phyloP scores from a whole-genome alignment of 2,329 filamentous ascomycete genomes.

The Verticillium dahliae region DNA sequence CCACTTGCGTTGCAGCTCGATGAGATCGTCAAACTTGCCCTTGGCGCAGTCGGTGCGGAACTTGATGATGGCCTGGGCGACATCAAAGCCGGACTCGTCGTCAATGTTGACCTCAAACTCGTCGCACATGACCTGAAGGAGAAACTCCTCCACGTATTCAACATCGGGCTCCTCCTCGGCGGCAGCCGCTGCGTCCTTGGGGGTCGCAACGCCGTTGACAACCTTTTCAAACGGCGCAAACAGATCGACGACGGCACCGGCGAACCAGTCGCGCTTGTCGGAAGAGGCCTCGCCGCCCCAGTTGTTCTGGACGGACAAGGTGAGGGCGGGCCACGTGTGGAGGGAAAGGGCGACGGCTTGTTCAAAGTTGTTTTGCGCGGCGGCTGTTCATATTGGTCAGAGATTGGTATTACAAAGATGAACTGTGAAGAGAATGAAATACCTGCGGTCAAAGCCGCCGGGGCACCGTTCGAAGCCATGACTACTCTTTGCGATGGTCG shows the following conservation, averaged over 20 bases:
- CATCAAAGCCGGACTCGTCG: constrained; percentile 72
- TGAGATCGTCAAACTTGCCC: constrained; percentile 60
- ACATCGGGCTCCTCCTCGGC: constrained; percentile 52
- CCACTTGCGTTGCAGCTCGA: constrained; percentile 57
- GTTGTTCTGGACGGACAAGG: constrained; percentile 76
- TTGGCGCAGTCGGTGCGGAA: constrained; percentile 57
- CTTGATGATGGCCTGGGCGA: constrained; percentile 67
- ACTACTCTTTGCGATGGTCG: constrained; percentile 3
- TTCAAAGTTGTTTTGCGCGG: constrained; percentile 66
- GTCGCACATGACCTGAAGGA: constrained; percentile 88
- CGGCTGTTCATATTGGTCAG: constrained; percentile 29
- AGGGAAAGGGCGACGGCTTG: constrained; percentile 79
- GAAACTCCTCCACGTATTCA: constrained; percentile 74
- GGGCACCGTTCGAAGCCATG: constrained; percentile 8
- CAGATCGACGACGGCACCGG: constrained; percentile 77
- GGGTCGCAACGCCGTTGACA: constrained; percentile 20
- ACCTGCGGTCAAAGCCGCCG: constrained; percentile 8
- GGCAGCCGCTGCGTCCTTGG: constrained; percentile 9
- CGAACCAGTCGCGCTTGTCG: constrained; percentile 96
- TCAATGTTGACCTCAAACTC: constrained; percentile 93
- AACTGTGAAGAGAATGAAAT: not conserved
- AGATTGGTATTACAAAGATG: not conserved
- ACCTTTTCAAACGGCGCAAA: constrained; percentile 58
- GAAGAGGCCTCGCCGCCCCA: constrained; percentile 79
- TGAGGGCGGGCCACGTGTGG: constrained; percentile 82